Conservation (phyloP, 345 rosid genomes). For the Citrus inodora region DNA sequence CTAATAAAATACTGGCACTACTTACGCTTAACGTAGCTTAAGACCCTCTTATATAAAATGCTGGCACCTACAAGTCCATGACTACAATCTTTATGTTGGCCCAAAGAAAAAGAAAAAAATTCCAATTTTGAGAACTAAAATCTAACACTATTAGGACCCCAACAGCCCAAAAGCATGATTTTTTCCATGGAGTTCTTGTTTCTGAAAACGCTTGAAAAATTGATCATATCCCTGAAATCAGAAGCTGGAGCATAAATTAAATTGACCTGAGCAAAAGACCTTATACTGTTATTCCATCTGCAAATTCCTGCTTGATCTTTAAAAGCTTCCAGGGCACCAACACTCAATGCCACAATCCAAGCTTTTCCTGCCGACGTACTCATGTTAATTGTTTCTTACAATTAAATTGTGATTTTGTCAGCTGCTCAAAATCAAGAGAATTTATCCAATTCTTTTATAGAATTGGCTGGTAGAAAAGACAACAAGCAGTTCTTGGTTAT, state of each 20-base stretch:
- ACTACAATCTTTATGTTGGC: not conserved
- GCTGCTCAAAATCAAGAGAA: not conserved
- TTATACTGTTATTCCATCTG: constrained; percentile 35
- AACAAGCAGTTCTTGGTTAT: not conserved
- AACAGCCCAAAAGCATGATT: constrained; percentile 39
- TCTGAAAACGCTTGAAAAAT: not conserved
- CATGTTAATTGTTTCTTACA: too few species aligned
- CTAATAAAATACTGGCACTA: too few species aligned
- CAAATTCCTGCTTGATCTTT: constrained; percentile 42
- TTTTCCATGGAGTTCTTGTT: constrained; percentile 29
- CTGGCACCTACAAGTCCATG: too few species aligned
- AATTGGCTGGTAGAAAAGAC: not conserved
- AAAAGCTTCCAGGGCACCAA: constrained; percentile 43
- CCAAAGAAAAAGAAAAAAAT: not conserved
- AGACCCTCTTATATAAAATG: too few species aligned
- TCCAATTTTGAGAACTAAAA: not conserved
- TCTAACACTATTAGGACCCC: constrained; percentile 30
- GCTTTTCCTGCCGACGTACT: constrained; percentile 14
- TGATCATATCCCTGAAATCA: not conserved
- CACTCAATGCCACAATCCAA: constrained; percentile 47
- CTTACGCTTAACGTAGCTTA: too few species aligned
- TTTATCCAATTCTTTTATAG: not conserved
- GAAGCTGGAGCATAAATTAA: constrained; percentile 15
- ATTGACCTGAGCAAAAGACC: constrained; percentile 33
- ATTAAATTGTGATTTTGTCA: too few species aligned